phyloP scores from a whole-genome alignment of 2,329 filamentous ascomycete genomes.

The Aspergillus costaricaensis region DNA sequence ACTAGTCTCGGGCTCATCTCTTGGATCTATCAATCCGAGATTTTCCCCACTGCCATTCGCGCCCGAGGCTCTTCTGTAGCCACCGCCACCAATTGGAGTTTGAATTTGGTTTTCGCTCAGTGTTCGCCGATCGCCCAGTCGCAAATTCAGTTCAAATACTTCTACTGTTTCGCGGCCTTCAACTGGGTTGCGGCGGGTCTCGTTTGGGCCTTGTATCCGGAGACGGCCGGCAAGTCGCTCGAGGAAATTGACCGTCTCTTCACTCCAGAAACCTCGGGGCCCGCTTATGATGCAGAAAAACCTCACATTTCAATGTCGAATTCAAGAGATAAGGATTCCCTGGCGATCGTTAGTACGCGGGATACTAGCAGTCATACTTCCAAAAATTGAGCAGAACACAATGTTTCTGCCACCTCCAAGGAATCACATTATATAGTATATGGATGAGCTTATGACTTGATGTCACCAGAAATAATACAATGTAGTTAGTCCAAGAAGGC shows the following conservation, averaged over 20 bases:
- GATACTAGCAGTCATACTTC: background rate
- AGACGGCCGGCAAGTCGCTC: slow-evolving; percentile 34
- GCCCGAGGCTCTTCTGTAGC: slow-evolving; percentile 47
- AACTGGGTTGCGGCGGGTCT: slow-evolving; percentile 46
- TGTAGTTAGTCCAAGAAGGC: too few species aligned
- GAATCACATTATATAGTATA: background rate
- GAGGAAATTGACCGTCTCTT: slow-evolving; percentile 38
- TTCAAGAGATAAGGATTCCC: background rate
- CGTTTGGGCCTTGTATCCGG: slow-evolving; percentile 39
- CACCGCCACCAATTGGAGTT: slow-evolving; percentile 50
- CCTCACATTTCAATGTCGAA: background rate
- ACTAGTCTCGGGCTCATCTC: slow-evolving; percentile 49
- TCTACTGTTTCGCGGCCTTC: slow-evolving; percentile 53
- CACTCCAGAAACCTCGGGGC: background rate
- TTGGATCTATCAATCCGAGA: slow-evolving; percentile 51
- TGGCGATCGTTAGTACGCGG: background rate
- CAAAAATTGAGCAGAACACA: too few species aligned
- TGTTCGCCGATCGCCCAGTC: slow-evolving; percentile 51
- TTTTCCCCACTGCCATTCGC: slow-evolving; percentile 49
- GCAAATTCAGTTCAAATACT: slow-evolving; percentile 51
- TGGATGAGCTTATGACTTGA: background rate
- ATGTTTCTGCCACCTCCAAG: background rate
- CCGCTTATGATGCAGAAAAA: background rate
- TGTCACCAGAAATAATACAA: background rate
- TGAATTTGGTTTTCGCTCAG: slow-evolving; percentile 53